Evolutionary conservation across 768 basidiomycete genomes (phyloP).

Genomic region (Vararia minispora): DNA sequence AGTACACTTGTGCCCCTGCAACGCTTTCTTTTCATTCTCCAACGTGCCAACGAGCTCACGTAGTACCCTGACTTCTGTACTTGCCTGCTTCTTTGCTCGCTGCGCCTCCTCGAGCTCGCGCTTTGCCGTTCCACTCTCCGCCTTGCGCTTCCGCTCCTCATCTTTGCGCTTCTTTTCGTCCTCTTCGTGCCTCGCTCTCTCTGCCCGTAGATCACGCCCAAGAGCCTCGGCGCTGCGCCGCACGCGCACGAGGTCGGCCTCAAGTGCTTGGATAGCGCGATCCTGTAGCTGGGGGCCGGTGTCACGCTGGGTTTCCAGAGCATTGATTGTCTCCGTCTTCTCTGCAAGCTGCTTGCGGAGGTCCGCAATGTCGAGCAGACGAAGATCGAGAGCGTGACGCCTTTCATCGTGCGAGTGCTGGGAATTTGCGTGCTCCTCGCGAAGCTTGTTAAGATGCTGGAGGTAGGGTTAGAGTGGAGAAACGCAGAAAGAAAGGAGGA

Average conservation of each 20-base stretch:
- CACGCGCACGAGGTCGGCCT: slow-evolving; percentile 67
- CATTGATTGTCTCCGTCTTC: slow-evolving; percentile 51
- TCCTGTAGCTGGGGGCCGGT: slow-evolving; percentile 46
- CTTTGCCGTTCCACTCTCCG: slow-evolving; percentile 5
- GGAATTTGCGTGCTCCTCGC: slow-evolving; percentile 46
- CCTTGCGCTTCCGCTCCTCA: slow-evolving; percentile 32
- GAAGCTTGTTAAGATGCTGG: slow-evolving; percentile 51
- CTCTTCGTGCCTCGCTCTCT: slow-evolving; percentile 58
- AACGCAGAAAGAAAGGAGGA: neutral
- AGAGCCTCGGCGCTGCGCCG: slow-evolving; percentile 67
- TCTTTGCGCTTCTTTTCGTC: slow-evolving; percentile 31
- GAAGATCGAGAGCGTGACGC: slow-evolving; percentile 63
- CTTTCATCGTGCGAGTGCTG: slow-evolving; percentile 61
- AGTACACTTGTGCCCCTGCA: slow-evolving; percentile 47
- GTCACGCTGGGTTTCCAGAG: slow-evolving; percentile 57
- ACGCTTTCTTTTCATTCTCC: slow-evolving; percentile 37
- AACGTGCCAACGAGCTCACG: slow-evolving; percentile 8
- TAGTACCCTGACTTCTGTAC: slow-evolving; percentile 52
- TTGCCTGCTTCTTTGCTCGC: slow-evolving; percentile 53
- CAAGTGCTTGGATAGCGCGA: slow-evolving; percentile 52
- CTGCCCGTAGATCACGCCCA: slow-evolving; percentile 61
- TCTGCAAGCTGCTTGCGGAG: slow-evolving; percentile 56
- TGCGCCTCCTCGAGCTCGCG: slow-evolving; percentile 34
- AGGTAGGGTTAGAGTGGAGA: neutral
- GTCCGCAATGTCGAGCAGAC: slow-evolving; percentile 63